phyloP scores from a whole-genome alignment of 352 stramenopile species.

The Globisporangium apiculatum region DNA sequence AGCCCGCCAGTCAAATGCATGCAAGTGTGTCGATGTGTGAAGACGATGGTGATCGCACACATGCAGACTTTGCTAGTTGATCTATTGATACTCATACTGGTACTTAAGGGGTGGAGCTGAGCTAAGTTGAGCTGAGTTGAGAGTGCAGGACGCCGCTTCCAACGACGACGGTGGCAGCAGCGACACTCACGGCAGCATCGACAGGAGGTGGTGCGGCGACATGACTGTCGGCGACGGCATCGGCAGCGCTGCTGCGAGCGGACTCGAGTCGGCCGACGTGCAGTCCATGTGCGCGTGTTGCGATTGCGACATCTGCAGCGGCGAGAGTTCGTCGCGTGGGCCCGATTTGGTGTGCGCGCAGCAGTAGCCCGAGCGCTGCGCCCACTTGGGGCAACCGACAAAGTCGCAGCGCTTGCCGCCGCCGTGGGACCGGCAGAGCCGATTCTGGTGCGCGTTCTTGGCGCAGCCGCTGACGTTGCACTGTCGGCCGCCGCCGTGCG shows the following conservation, averaged over 20 bases:
- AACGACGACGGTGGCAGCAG: not conserved
- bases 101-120: not conserved
- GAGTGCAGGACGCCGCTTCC: slow-evolving; percentile 5
- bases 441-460: slow-evolving; percentile 83
- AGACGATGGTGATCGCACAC: too few relatives aligned
- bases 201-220: slow-evolving; percentile 58
- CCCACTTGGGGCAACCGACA: slow-evolving; percentile 75
- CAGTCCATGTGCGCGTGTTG: not conserved
- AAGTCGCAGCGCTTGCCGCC: slow-evolving; percentile 79
- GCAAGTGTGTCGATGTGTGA: too few relatives aligned
- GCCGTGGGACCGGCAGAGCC: slow-evolving; percentile 74
- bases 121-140: not conserved
- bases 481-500: slow-evolving; percentile 69
- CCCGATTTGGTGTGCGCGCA: slow-evolving; percentile 76
- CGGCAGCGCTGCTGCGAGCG: slow-evolving; percentile 7
- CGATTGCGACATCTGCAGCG: not conserved
- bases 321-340: slow-evolving; percentile 3
- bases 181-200: slow-evolving; percentile 32
- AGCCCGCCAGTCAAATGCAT: too few relatives aligned
- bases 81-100: not conserved
- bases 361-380: slow-evolving; percentile 79
- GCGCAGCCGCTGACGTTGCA: slow-evolving; percentile 70
- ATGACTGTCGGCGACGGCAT: slow-evolving; percentile 48
- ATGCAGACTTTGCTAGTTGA: not conserved
- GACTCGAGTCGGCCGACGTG: slow-evolving; percentile 5